Evolutionary conservation across 306 rosid species (phyloP).

Genomic region (Morella rubra): DNA sequence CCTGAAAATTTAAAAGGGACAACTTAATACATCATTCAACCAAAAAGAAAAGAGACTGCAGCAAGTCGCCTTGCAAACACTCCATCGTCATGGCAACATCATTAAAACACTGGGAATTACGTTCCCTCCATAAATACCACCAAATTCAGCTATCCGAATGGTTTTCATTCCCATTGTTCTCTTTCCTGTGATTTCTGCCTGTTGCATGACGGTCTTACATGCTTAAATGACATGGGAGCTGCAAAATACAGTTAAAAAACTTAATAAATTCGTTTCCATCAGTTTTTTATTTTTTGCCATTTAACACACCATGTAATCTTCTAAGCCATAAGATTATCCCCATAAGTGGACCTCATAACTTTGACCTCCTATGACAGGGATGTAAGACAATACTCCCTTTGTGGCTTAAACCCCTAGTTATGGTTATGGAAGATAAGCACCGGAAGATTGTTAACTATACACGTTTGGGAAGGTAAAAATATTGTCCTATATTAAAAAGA

Average conservation of each 20-base stretch:
- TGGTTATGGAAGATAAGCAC: background rate
- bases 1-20: too few species aligned
- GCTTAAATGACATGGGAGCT: background rate
- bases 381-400: background rate
- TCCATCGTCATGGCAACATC: too few species aligned
- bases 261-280: too few species aligned
- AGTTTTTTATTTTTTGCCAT: too few species aligned
- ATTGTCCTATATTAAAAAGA: background rate
- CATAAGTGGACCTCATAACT: background rate
- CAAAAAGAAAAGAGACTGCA: too few species aligned
- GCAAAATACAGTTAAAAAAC: too few species aligned
- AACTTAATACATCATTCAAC: too few species aligned
- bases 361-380: background rate
- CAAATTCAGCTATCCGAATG: background rate
- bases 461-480: too few species aligned
- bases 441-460: too few species aligned
- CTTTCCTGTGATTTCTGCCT: background rate
- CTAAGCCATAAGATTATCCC: background rate
- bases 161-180: background rate
- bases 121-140: too few species aligned
- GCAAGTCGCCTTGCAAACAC: too few species aligned
- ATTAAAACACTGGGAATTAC: too few species aligned
- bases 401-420: background rate
- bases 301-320: background rate
- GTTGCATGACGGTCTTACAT: background rate